These are phyloP conservation scores for Colletotrichum lindemuthianum DNA, from an alignment of 2,329 filamentous ascomycete species.

Conservation along the genomic window DNA sequence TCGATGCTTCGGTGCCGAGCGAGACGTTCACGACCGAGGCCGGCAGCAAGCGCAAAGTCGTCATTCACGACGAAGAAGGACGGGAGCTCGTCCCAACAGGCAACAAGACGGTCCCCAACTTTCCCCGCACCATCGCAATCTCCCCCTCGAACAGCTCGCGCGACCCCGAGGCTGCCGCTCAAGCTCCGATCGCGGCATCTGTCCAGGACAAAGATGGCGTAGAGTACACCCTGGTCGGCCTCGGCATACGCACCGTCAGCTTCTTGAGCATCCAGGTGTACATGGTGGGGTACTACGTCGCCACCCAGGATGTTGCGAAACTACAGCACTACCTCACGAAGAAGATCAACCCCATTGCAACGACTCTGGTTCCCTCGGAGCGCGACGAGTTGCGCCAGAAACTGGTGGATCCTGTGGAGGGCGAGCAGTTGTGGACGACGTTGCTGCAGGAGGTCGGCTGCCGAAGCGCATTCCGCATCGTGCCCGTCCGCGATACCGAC, in stretches of 20 bases:
- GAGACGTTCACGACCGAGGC: conserved; percentile 60
- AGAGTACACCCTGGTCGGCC: conserved; percentile 88
- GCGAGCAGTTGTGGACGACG: conserved; percentile 78
- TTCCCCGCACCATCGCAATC: conserved; percentile 78
- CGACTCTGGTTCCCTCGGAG: conserved; percentile 83
- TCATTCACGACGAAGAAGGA: conserved; percentile 74
- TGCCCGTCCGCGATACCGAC: conserved; percentile 93
- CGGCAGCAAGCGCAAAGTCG: conserved; percentile 64
- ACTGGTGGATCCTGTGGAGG: conserved; percentile 75
- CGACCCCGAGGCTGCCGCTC: conserved; percentile 34
- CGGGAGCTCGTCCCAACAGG: conserved; percentile 83
- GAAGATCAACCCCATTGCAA: conserved; percentile 80
- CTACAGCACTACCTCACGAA: conserved; percentile 82
- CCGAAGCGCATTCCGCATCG: conserved; percentile 83
- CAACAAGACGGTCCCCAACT: conserved; percentile 80
- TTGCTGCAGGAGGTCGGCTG: conserved; percentile 74
- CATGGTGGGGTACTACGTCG: conserved; percentile 91
- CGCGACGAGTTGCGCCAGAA: conserved; percentile 76
- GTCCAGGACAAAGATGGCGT: conserved; percentile 54
- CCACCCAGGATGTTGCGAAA: conserved; percentile 81
- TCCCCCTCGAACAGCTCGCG: conserved; percentile 51
- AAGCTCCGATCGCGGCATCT: conserved; percentile 50
- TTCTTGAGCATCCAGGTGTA: conserved; percentile 94
- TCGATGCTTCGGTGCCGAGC: conserved; percentile 56
- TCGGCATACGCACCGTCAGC: conserved; percentile 89